These are phyloP conservation scores for Teratosphaeria gauchensis DNA, from an alignment of 2,329 filamentous ascomycete genomes.

Conservation along the genomic window DNA sequence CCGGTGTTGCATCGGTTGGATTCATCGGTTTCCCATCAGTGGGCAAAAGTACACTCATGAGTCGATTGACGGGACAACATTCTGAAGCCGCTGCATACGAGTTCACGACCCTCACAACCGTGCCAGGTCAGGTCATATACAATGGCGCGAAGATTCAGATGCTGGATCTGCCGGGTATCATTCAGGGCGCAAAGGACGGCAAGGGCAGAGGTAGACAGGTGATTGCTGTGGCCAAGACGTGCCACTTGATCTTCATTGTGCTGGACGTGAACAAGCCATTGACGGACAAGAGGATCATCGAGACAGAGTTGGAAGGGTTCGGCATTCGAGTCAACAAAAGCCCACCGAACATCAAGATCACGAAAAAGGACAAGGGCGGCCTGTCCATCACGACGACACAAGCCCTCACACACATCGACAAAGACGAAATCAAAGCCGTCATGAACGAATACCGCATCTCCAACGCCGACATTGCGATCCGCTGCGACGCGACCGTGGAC, in stretches of 20 bases:
- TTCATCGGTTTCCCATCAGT: constrained; percentile 98
- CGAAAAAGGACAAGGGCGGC: constrained; percentile 98
- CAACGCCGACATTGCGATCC: constrained; percentile 93
- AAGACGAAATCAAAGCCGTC: constrained; percentile 95
- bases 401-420: constrained; percentile 81
- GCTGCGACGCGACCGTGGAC: constrained; percentile 94
- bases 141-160: constrained; percentile 98
- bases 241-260: constrained; percentile 97
- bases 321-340: constrained; percentile 96
- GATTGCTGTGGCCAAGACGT: constrained; percentile 97
- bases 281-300: constrained; percentile 93
- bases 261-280: constrained; percentile 97
- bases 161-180: constrained; percentile 96
- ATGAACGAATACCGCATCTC: constrained; percentile 96
- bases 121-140: constrained; percentile 90
- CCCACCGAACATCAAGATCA: constrained; percentile 97
- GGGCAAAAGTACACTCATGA: constrained; percentile 97
- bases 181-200: constrained; percentile 95
- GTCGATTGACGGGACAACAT: constrained; percentile 84
- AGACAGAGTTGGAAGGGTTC: constrained; percentile 90
- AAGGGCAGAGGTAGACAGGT: constrained; percentile 96
- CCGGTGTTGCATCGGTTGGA: constrained; percentile 91
- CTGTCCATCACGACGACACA: constrained; percentile 94
- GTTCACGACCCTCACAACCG: constrained; percentile 95
- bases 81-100: constrained; percentile 97